Percentiles rank a stretch among this genome's conserved stretches.
These are phyloP conservation scores for Trichomonascaceae sp. DNA, from an alignment of 1,139 yeast species.

Conservation along the genomic window DNA sequence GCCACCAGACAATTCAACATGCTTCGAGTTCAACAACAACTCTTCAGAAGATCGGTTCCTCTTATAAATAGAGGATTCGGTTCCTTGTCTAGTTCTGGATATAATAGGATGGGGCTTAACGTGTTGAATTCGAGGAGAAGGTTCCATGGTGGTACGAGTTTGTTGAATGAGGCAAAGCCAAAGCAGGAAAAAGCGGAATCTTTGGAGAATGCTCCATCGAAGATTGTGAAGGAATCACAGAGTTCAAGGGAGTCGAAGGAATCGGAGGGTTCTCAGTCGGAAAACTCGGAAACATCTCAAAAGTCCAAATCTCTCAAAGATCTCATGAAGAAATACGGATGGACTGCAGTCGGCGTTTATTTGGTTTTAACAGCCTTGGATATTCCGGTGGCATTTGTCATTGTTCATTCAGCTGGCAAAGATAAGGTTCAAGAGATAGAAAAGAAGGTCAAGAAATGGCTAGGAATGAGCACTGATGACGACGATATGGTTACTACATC, in stretches of 20 bases:
- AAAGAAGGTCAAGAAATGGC: conserved; percentile 47
- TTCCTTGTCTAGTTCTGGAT: background rate
- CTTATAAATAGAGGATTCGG: background rate
- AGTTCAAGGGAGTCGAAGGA: background rate
- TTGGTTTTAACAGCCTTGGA: conserved; percentile 64
- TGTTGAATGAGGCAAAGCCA: background rate
- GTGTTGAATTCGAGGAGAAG: background rate
- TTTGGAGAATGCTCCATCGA: background rate
- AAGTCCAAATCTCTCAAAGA: conserved; percentile 42
- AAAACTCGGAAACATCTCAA: background rate
- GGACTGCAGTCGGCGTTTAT: conserved; percentile 84
- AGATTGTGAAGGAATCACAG: background rate
- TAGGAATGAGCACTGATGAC: conserved; percentile 26
- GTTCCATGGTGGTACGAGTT: background rate
- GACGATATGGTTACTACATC: conserved; percentile 26
- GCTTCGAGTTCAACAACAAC: background rate
- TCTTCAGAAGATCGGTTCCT: background rate
- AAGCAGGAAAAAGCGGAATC: background rate
- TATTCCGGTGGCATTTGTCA: conserved; percentile 70
- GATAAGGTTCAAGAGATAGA: conserved; percentile 68
- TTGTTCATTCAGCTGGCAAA: conserved; percentile 83
- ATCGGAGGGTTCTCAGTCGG: background rate
- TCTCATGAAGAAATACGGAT: conserved; percentile 81
- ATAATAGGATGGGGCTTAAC: background rate
- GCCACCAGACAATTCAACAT: background rate